Evolutionary conservation across 2,329 filamentous ascomycete species (phyloP), one percentile per base, ranked within the genome.

Genomic region (Neopestalotiopsis sp.): DNA sequence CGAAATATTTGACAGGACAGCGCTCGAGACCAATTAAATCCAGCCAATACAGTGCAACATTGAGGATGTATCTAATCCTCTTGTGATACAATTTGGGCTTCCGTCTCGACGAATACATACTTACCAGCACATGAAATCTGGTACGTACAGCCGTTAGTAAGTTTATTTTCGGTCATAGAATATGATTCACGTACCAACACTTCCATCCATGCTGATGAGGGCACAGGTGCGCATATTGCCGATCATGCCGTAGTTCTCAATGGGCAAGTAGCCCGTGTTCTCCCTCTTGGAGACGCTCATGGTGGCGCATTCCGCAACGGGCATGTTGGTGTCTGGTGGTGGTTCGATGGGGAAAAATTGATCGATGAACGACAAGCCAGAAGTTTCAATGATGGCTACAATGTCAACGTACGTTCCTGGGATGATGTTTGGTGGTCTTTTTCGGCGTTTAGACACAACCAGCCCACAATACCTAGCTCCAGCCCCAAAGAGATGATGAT

Each of bases 181-280:
- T 40, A n/a, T 24, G 40, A 5, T 17, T 40, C n/a, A 38, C 72
- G 56, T 72, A 77, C 76, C 75, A 68, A 94, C 80, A 72, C 91
- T 91, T 30, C 92, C 92, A 75, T 92, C 89, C 76, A 92, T 92
- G 72, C 90, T 91, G 28, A 93, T 86, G n/a, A 94, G 82, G 14
- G 92, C 91, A 81, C 91, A 93, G 1, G 92, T 94, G 74, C 90
- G 87, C 91, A 94, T 93, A 76, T 94, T 94, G 30, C 92, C 92
- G 74, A 94, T 93, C 79, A 94, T 87, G 67, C 92, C 92, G 84
- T 94, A 94, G 79, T 94, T 89, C 76, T 94, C 92, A 72, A 94
- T 92, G 61, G 87, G 87, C 34, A 88, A 82, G 73, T 89, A 89
- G 40, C 86, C 87, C 20, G 74, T 69, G 69, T 59, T 65, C 58